These are phyloP conservation scores for Paxillus ammoniavirescens DNA, from an alignment of 768 basidiomycete genomes.

Conservation along the genomic window DNA sequence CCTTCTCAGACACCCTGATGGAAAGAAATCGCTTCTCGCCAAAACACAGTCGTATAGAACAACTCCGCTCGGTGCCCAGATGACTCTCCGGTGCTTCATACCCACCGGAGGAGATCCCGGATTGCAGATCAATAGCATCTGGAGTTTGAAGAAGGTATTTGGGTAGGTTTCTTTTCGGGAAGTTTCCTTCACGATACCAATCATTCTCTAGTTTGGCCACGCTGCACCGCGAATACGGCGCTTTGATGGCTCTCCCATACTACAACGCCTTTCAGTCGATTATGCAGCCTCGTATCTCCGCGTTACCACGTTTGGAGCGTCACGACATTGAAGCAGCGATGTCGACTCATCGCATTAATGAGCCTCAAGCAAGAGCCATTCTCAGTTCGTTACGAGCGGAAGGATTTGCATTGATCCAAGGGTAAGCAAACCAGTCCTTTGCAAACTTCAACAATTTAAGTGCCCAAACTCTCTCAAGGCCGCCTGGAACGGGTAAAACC, in stretches of 20 bases:
- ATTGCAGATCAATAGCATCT: conserved; percentile 61
- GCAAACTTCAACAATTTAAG: not conserved
- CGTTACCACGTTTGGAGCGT: conserved; percentile 41
- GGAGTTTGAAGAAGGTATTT: conserved; percentile 78
- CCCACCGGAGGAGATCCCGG: conserved; percentile 51
- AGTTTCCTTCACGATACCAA: conserved; percentile 4
- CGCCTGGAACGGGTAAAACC: conserved; percentile 98
- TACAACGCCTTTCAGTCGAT: conserved; percentile 77
- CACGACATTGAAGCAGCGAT: conserved; percentile 65
- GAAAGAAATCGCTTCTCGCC: conserved; percentile 58
- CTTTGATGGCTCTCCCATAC: conserved; percentile 77
- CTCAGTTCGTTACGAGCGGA: conserved; percentile 63
- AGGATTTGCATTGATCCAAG: conserved; percentile 93
- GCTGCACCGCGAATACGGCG: conserved; percentile 87
- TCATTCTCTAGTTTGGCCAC: conserved; percentile 70
- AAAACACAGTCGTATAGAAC: conserved; percentile 58
- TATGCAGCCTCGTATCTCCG: conserved; percentile 61
- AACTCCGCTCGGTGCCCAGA: conserved; percentile 47
- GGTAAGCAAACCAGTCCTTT: conserved; percentile 48
- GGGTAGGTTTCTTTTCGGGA: conserved; percentile 47
- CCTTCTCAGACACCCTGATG: conserved; percentile 62
- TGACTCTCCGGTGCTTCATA: conserved; percentile 57
- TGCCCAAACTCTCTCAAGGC: conserved; percentile 45
- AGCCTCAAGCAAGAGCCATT: conserved; percentile 93
- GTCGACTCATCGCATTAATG: conserved; percentile 73